Percentiles rank a stretch among this genome's conserved stretches.
phyloP scores from a whole-genome alignment of 495 filamentous ascomycete species.

The Penicillium manginii region DNA sequence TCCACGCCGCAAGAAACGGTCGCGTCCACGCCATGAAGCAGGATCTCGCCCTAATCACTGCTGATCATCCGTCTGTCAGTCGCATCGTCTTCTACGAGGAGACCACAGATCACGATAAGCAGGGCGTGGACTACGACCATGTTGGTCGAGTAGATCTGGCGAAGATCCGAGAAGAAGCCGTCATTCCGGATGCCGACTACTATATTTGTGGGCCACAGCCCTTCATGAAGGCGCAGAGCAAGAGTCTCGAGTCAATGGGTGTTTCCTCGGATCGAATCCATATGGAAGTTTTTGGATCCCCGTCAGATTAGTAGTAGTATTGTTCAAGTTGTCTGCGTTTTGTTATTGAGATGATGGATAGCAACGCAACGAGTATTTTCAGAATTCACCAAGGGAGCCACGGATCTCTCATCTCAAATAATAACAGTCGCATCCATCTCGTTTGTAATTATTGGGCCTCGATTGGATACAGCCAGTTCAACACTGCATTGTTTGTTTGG shows the following conservation, averaged over 20 bases:
- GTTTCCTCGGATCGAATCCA: conserved; percentile 53
- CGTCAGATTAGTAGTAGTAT: conserved; percentile 10
- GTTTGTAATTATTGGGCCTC: no score
- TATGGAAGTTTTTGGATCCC: conserved; percentile 59
- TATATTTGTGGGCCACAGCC: conserved; percentile 63
- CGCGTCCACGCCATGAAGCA: conserved; percentile 53
- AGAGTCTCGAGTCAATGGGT: conserved; percentile 46
- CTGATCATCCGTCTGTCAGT: conserved; percentile 18
- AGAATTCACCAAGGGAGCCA: no score
- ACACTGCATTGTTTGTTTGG: no score
- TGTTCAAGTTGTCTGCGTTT: no score
- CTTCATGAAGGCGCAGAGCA: conserved; percentile 60
- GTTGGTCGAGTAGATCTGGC: conserved; percentile 53
- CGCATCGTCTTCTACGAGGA: conserved; percentile 22
- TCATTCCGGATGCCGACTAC: conserved; percentile 56
- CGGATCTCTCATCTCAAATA: no score
- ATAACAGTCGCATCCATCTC: no score
- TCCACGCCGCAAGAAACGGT: conserved; percentile 36
- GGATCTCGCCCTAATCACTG: conserved; percentile 44
- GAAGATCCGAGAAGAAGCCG: conserved; percentile 43
- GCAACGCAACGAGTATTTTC: background rate
- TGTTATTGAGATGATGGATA: background rate
- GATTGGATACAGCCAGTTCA: no score
- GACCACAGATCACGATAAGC: conserved; percentile 40
- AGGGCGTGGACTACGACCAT: conserved; percentile 56